Evolutionary conservation across 148 eudicot species (phyloP), one percentile per base, ranked within the genome.

Genomic region (Cornus kousa): DNA sequence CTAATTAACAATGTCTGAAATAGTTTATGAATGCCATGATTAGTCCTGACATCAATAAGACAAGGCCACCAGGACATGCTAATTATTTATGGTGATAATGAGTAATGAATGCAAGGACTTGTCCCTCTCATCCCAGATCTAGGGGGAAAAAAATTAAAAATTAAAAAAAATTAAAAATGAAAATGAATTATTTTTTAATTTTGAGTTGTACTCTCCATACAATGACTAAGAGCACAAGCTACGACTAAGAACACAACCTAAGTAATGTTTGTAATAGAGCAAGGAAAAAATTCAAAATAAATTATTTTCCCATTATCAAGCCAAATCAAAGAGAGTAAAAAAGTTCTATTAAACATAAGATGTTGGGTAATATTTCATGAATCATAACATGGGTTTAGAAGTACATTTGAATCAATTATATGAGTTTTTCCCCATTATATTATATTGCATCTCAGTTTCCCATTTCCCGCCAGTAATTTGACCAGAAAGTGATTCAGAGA

Each of bases 401-500:
- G 12, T 48, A 48, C 0, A 48, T 48, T 11, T 7, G 12, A 48
- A 11, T 35, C 53, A 8, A 48, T 48, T 48, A 48, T 3, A 35
- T 2, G 48, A 43, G 48, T 43, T 43, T 1, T 6, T 43, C 6
- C 7, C 6, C 7, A 43, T 43, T 43, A 43, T 43, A 43, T 9
- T 48, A 48, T 8, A 48, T 48, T 48, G 53, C 53, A 48, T 48
- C 53, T 48, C 12, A 48, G 9, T 48, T 48, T 1, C 12, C 12
- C 12, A 53, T 60, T 80, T 74, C 70, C 67, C 77, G 14, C 55
- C 59, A 50, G 19, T 39, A 55, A 57, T 70, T 86, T 83, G 88
- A 86, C 85, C 75, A 79, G 70, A 80, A 73, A 65, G 81, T 59
- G 81, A 70, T 85, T 83, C 80, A 81, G 71, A 79, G 83, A 78